phyloP scores from a whole-genome alignment of 2,329 filamentous ascomycete species.

The Bipolaris gigantea region DNA sequence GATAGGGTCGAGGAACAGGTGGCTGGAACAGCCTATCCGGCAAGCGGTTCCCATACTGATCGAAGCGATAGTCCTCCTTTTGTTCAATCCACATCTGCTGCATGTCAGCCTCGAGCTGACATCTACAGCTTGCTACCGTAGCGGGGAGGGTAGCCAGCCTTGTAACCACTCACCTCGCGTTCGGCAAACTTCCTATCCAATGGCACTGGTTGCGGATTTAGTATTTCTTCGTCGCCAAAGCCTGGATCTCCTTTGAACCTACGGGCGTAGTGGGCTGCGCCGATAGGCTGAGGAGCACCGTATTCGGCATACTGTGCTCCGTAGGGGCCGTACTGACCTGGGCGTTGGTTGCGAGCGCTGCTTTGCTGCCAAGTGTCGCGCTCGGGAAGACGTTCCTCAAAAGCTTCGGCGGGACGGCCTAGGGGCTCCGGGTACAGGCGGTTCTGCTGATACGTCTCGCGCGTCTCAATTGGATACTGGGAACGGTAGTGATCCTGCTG shows the following conservation, averaged over 20 bases:
- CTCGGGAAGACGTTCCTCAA: slow-evolving; percentile 42
- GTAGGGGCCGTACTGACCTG: slow-evolving; percentile 22
- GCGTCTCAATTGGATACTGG: slow-evolving; percentile 21
- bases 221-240: slow-evolving; percentile 42
- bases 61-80: slow-evolving; percentile 41
- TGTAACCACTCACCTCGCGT: slow-evolving; percentile 37
- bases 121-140: slow-evolving; percentile 14
- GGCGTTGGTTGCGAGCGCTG: slow-evolving; percentile 15
- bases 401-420: slow-evolving; percentile 38
- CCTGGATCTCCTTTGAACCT: slow-evolving; percentile 41
- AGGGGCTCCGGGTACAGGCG: slow-evolving; percentile 27
- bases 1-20: slow-evolving; percentile 27
- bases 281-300: slow-evolving; percentile 35
- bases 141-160: slow-evolving; percentile 12
- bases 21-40: slow-evolving; percentile 34
- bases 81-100: slow-evolving; percentile 42
- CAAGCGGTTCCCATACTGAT: slow-evolving; percentile 42
- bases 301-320: slow-evolving; percentile 36
- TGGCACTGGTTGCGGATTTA: slow-evolving; percentile 44
- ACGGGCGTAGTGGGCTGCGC: slow-evolving; percentile 37
- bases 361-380: slow-evolving; percentile 42
- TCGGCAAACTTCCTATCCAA: slow-evolving; percentile 31
- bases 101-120: slow-evolving; percentile 13
- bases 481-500: slow-evolving; percentile 25
- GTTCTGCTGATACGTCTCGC: slow-evolving; percentile 9